phyloP scores from a whole-genome alignment of 2,329 filamentous ascomycete species.

The Fusarium annulatum region DNA sequence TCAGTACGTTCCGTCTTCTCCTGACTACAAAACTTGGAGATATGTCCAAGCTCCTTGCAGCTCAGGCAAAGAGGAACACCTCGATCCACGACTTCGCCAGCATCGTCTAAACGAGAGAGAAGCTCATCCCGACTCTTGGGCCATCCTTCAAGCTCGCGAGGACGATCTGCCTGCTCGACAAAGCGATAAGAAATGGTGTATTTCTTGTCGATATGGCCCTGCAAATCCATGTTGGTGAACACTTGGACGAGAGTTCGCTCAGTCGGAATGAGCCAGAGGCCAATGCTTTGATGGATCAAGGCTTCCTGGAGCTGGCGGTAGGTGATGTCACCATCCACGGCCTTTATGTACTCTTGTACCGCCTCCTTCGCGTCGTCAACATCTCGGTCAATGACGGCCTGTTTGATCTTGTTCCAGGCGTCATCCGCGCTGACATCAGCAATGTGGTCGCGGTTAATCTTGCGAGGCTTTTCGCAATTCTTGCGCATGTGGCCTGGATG shows the following conservation, averaged over 20 bases:
- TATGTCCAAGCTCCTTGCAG: slow-evolving; percentile 73
- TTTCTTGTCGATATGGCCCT: slow-evolving; percentile 74
- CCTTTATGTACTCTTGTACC: slow-evolving; percentile 70
- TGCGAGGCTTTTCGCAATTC: slow-evolving; percentile 69
- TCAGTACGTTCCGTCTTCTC: slow-evolving; percentile 63
- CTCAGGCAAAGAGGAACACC: slow-evolving; percentile 71
- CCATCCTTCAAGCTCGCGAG: slow-evolving; percentile 69
- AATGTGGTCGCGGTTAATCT: slow-evolving; percentile 64
- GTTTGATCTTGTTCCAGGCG: slow-evolving; percentile 67
- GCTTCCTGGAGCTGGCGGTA: slow-evolving; percentile 70
- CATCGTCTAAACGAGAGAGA: slow-evolving; percentile 70
- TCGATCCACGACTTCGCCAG: slow-evolving; percentile 71
- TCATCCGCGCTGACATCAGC: slow-evolving; percentile 62
- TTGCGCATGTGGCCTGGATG: slow-evolving; percentile 63
- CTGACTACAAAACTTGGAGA: slow-evolving; percentile 67
- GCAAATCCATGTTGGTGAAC: slow-evolving; percentile 77
- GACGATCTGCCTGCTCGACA: slow-evolving; percentile 65
- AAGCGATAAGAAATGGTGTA: slow-evolving; percentile 73
- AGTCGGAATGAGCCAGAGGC: slow-evolving; percentile 70
- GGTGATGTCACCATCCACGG: slow-evolving; percentile 63
- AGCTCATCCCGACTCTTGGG: slow-evolving; percentile 70
- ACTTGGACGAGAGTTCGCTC: slow-evolving; percentile 67
- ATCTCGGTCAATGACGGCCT: slow-evolving; percentile 65
- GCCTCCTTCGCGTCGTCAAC: slow-evolving; percentile 72
- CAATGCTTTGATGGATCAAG: slow-evolving; percentile 65